Percentiles rank a stretch among this genome's conserved stretches.
phyloP scores from a whole-genome alignment of 2,329 filamentous ascomycete species.

The Colletotrichum lindemuthianum region DNA sequence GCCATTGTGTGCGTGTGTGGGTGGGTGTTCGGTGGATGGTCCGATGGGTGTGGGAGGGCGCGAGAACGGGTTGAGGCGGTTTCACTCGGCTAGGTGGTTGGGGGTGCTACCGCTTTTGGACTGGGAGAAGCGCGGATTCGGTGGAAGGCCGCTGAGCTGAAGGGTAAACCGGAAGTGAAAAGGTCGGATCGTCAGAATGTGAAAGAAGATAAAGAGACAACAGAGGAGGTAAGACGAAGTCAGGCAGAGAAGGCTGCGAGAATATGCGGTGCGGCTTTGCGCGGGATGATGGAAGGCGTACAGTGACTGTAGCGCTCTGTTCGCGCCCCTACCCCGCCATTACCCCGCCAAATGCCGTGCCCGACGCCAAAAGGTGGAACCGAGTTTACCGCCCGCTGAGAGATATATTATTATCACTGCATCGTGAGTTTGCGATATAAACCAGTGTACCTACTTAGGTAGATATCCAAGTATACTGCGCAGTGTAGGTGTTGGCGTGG shows the following conservation, averaged over 20 bases:
- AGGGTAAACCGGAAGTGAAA: background rate
- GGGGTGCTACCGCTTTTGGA: too few species aligned
- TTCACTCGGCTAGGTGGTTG: background rate
- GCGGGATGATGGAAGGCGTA: slow-evolving; percentile 13
- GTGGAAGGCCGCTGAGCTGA: background rate
- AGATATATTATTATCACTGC: slow-evolving; percentile 6
- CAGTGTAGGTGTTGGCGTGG: too few species aligned
- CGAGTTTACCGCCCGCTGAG: slow-evolving; percentile 18
- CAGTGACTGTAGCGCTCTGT: slow-evolving; percentile 21
- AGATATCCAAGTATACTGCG: too few species aligned
- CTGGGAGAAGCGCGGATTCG: background rate
- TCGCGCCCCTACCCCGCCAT: slow-evolving; percentile 36
- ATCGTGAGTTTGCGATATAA: background rate
- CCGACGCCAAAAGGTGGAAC: slow-evolving; percentile 30
- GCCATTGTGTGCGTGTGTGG: slow-evolving; percentile 46
- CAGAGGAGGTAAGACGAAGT: background rate
- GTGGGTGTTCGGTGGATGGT: background rate
- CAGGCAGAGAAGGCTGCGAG: slow-evolving; percentile 10
- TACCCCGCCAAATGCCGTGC: slow-evolving; percentile 35
- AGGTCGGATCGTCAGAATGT: background rate
- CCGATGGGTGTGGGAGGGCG: background rate
- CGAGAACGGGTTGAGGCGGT: background rate
- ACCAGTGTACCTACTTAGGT: background rate
- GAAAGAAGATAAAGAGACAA: background rate
- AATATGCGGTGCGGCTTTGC: slow-evolving; percentile 16